These are phyloP conservation scores for Ramichloridium luteum DNA, from an alignment of 2,329 filamentous ascomycete genomes.

Conservation along the genomic window DNA sequence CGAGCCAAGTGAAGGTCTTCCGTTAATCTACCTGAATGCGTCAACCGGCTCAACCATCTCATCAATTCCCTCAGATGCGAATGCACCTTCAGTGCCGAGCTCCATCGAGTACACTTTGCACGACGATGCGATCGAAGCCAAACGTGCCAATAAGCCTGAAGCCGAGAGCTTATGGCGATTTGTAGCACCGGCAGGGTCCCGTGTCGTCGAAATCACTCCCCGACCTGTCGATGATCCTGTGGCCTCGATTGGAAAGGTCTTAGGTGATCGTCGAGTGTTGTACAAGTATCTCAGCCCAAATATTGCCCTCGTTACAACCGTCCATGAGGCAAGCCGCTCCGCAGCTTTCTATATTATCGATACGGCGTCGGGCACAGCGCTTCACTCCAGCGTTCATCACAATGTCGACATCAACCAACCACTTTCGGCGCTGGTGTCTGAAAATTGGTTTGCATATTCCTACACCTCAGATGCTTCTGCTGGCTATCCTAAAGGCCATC, in stretches of 20 bases:
- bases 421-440: slow-evolving; percentile 66
- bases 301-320: slow-evolving; percentile 60
- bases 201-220: slow-evolving; percentile 54
- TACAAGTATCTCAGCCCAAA: slow-evolving; percentile 97
- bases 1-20: slow-evolving; percentile 25
- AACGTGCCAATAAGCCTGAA: slow-evolving; percentile 6
- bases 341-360: slow-evolving; percentile 73
- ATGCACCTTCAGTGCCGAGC: slow-evolving; percentile 2
- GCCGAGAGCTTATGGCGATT: slow-evolving; percentile 54
- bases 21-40: slow-evolving; percentile 39
- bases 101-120: slow-evolving; percentile 17
- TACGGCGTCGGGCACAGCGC: slow-evolving; percentile 67
- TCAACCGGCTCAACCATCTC: slow-evolving; percentile 18
- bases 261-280: slow-evolving; percentile 81
- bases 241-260: slow-evolving; percentile 86
- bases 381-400: slow-evolving; percentile 57
- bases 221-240: slow-evolving; percentile 70
- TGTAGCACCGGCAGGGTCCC: slow-evolving; percentile 50
- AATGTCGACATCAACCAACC: slow-evolving; percentile 63
- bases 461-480: slow-evolving; percentile 46
- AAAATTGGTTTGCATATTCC: slow-evolving; percentile 92
- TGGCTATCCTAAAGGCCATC: slow-evolving; percentile 63
- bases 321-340: slow-evolving; percentile 45
- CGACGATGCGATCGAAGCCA: slow-evolving; percentile 19
- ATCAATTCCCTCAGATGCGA: slow-evolving; percentile 6